Evolutionary conservation across 352 stramenopile species (phyloP), one percentile per base, ranked within the genome.

Genomic region (Plasmopara halstedii): DNA sequence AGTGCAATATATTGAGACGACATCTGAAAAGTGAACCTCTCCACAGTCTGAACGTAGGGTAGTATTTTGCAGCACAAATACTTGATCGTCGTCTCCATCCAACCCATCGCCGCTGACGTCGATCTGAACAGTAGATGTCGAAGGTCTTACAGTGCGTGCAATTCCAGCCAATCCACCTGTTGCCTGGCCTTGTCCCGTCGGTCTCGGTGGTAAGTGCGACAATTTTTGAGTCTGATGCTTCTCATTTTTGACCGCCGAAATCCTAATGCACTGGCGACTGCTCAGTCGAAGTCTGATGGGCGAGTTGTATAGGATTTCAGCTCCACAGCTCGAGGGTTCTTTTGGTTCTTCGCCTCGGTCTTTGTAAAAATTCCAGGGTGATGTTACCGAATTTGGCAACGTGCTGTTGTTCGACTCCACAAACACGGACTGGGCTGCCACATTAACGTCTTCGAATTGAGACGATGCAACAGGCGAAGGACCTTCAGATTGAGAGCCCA

Each of bases 41-140:
- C 64, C 74, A 42, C 68, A 77, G 50, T 91, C 79, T 5, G 66
- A 65, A 10, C 75, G 74, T 46, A 88, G 65, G 26, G 70, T 81
- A 2, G 66, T 77, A 40, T 91, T 91, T 20, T 88, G 51, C 14
- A 91, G 44, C 39, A 83, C 73, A 56, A 94, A 94, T 6, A 88
- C 65, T 35, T 94, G 79, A 35, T 85, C 71, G 10, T 68, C 59
- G 32, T 94, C 79, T n/a, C 74, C 76, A 44, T 72, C 71, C 21
- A 87, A 60, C 0, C 79, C 76, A 50, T 80, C 68, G 21, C 79
- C 79, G 7, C 62, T 60, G 2, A 81, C 69, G 45, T 85, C 64
- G 43, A 91, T 79, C 38, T 58, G 42, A 25, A 65, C 34, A 8
- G 14, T 36, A 41, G 31, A 35, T 17, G 44, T 49, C 25, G 53